Percentiles rank a stretch among this genome's conserved stretches.
phyloP scores from a whole-genome alignment of 2,329 filamentous ascomycete species.

The Pseudophaeomoniella oleicola region DNA sequence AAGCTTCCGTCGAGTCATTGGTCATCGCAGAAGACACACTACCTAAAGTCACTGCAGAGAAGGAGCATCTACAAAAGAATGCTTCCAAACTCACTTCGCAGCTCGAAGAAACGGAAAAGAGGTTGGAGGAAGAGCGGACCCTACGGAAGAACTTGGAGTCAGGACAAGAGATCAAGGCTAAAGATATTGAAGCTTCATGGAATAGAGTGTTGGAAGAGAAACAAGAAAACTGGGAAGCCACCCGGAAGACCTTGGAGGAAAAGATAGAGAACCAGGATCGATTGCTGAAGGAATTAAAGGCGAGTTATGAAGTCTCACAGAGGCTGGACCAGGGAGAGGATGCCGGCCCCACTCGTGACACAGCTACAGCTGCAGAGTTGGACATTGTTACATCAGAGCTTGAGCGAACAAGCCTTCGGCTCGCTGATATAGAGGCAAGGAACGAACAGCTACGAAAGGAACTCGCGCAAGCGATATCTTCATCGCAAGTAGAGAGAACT shows the following conservation, averaged over 20 bases:
- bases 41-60: constrained; percentile 78
- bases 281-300: constrained; percentile 84
- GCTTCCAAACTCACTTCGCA: constrained; percentile 63
- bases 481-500: constrained; percentile 44
- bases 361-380: constrained; percentile 74
- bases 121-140: constrained; percentile 62
- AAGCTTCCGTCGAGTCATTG: constrained; percentile 89
- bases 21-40: constrained; percentile 84
- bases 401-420: constrained; percentile 70
- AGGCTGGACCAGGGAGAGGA: constrained; percentile 61
- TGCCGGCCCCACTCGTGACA: constrained; percentile 39
- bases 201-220: constrained; percentile 81
- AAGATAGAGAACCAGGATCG: constrained; percentile 91
- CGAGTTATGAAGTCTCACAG: constrained; percentile 92
- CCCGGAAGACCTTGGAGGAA: constrained; percentile 80
- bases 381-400: constrained; percentile 87
- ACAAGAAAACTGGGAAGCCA: constrained; percentile 89
- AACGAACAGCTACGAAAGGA: constrained; percentile 90
- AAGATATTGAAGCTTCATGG: constrained; percentile 85
- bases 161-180: constrained; percentile 62
- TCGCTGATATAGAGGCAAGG: constrained; percentile 82
- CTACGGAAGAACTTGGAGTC: constrained; percentile 63
- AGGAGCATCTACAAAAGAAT: constrained; percentile 68
- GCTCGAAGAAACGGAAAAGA: constrained; percentile 67
- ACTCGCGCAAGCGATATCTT: constrained; percentile 74